Percentiles rank a stretch among this genome's conserved stretches.
Evolutionary conservation across 2,329 filamentous ascomycete species (phyloP).

Genomic region (Leptographium flavum): DNA sequence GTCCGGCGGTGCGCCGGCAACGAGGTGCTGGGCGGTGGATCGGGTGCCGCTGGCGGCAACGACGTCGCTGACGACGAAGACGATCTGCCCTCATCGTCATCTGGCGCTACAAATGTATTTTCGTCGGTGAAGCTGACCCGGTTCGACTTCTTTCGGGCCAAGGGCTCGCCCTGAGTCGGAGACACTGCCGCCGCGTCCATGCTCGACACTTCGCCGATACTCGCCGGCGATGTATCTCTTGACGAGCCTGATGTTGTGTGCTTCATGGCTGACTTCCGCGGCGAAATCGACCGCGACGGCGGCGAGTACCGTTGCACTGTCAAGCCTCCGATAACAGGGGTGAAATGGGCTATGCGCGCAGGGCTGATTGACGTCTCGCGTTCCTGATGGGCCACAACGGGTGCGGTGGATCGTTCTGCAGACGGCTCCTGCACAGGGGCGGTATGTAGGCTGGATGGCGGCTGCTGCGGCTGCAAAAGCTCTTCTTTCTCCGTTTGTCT

Average conservation of each 20-base stretch:
- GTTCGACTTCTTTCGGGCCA: slow-evolving; percentile 45
- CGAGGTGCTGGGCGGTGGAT: slow-evolving; percentile 1
- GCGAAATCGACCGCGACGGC: slow-evolving; percentile 56
- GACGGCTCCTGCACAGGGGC: background rate
- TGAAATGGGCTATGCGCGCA: slow-evolving; percentile 54
- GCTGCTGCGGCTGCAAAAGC: too few species aligned
- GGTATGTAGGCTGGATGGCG: too few species aligned
- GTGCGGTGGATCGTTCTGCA: background rate
- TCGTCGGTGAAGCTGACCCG: slow-evolving; percentile 70
- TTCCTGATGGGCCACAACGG: background rate
- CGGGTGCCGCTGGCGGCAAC: slow-evolving; percentile 2
- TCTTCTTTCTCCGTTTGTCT: slow-evolving; percentile 14
- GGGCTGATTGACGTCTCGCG: slow-evolving; percentile 43
- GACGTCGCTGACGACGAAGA: background rate
- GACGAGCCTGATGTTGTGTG: slow-evolving; percentile 43
- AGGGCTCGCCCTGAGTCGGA: background rate
- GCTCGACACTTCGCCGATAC: slow-evolving; percentile 26
- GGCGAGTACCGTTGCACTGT: slow-evolving; percentile 49
- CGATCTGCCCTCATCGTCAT: slow-evolving; percentile 17
- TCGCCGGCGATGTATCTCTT: slow-evolving; percentile 34
- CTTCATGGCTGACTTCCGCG: slow-evolving; percentile 66
- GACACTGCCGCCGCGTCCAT: slow-evolving; percentile 14
- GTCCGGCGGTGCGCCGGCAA: slow-evolving; percentile 21
- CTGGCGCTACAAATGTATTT: slow-evolving; percentile 38
- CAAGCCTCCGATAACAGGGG: slow-evolving; percentile 33